Conservation (phyloP, 2,329 filamentous ascomycete species). For the Westerdykella ornata region DNA sequence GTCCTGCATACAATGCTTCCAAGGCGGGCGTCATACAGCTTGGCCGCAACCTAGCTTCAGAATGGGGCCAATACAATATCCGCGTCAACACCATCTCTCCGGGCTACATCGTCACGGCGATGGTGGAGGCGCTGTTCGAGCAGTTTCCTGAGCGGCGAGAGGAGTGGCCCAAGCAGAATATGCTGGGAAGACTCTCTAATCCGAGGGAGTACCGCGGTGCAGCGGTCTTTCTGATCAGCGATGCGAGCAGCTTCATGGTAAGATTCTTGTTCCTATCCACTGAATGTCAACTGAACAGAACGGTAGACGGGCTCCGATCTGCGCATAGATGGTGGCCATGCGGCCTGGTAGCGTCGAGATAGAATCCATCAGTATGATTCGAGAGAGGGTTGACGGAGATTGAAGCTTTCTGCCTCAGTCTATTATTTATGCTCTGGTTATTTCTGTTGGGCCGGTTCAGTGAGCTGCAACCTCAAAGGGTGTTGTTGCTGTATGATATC, state of each 20-base stretch:
- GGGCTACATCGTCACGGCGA: slow-evolving; percentile 72
- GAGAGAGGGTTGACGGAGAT: neutral
- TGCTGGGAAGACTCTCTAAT: slow-evolving; percentile 52
- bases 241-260: slow-evolving; percentile 38
- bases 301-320: slow-evolving; percentile 32
- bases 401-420: neutral
- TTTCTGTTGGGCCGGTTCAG: neutral
- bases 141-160: slow-evolving; percentile 59
- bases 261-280: slow-evolving; percentile 1
- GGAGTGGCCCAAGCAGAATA: slow-evolving; percentile 80
- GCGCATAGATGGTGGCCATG: slow-evolving; percentile 36
- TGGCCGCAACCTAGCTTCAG: slow-evolving; percentile 60
- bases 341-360: slow-evolving; percentile 24
- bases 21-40: slow-evolving; percentile 71
- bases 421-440: neutral
- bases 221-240: slow-evolving; percentile 36
- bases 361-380: neutral
- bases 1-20: slow-evolving; percentile 66
- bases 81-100: slow-evolving; percentile 76
- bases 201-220: slow-evolving; percentile 36
- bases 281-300: slow-evolving; percentile 4
- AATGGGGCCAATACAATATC: slow-evolving; percentile 68
- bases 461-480: neutral
- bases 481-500: neutral
- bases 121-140: slow-evolving; percentile 75